Base-by-base conservation (phyloP, 768 basidiomycete genomes). In the Russula dissimulans region DNA sequence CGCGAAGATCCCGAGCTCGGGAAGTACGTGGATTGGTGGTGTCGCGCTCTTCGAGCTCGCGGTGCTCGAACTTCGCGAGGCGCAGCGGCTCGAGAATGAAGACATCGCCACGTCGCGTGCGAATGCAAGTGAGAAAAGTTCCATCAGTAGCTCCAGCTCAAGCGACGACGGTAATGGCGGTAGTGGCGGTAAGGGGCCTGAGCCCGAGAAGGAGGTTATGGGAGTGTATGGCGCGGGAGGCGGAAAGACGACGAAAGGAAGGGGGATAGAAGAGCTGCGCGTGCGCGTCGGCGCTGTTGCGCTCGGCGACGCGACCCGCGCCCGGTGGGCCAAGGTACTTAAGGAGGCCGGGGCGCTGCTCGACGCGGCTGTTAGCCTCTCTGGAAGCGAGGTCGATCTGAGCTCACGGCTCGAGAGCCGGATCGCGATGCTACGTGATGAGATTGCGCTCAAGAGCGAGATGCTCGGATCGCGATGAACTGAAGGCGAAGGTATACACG, bases 21-120 rank as follows among this genome's bases (percentile, higher is more conserved):
- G 79, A 36, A 84, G 79, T 63, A 83, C 80, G 0, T 91, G 89
- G 89, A 79, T 89, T 5, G 76, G 75, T 1, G 82, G 85, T 3
- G 77, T 89, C 3, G 79, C 86, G 14, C 73, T 79, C 67, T 88
- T 89, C 58, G 89, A 91, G 70, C 71, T 84, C 12, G 84, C 86
- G 0, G 85, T 88, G 39, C 67, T 86, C n/a, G 84, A 86, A 59
- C 72, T 91, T 67, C 82, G 81, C 70, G 81, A 85, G 62, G 74
- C 52, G 18, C 60, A 61, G 26, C 60, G 60, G 1, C 49, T 51
- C 26, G 54, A 61, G 66, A 39, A 58, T 55, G 52, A 67, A 54
- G 42, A 56, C 8, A 57, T 11, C 32, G 18, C 41, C 15, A 8
- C 31, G 34, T n/a, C 2, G 14, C 39, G 45, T 34, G 8, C 47